These are phyloP conservation scores for Coemansia guatemalensis DNA, from an alignment of 192 early-diverging fungal species.

Conservation along the genomic window DNA sequence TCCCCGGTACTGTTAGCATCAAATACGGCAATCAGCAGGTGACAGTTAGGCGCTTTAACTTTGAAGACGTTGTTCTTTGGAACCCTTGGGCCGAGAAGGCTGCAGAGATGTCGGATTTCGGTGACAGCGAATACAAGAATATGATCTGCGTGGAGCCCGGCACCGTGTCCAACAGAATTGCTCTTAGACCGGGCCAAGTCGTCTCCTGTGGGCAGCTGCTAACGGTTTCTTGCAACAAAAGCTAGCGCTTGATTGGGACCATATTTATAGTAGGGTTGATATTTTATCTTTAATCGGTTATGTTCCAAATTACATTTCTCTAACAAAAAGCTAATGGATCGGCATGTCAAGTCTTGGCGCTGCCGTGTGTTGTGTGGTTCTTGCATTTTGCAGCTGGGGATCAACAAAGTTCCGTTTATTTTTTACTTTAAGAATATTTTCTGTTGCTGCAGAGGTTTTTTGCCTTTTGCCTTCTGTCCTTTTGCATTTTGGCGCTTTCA, in stretches of 20 bases:
- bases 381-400: too few species aligned
- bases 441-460: not conserved
- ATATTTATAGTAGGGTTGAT: slow-evolving; percentile 2
- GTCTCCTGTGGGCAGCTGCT: slow-evolving; percentile 76
- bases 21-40: slow-evolving; percentile 22
- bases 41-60: slow-evolving; percentile 37
- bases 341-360: not conserved
- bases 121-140: slow-evolving; percentile 76
- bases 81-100: slow-evolving; percentile 96
- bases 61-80: slow-evolving; percentile 78
- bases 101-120: slow-evolving; percentile 86
- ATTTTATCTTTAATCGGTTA: not conserved
- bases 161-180: slow-evolving; percentile 65
- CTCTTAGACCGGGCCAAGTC: slow-evolving; percentile 64
- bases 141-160: slow-evolving; percentile 94
- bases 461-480: not conserved
- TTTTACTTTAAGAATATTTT: not conserved
- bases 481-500: not conserved
- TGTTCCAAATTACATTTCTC: not conserved
- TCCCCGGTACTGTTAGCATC: slow-evolving; percentile 52
- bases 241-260: not conserved
- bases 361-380: not conserved
- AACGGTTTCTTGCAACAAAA: slow-evolving; percentile 2
- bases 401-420: not conserved
- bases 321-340: not conserved